Evolutionary conservation across 23 red algal genomes (phyloP).

Genomic region (Agarophyton chilense): DNA sequence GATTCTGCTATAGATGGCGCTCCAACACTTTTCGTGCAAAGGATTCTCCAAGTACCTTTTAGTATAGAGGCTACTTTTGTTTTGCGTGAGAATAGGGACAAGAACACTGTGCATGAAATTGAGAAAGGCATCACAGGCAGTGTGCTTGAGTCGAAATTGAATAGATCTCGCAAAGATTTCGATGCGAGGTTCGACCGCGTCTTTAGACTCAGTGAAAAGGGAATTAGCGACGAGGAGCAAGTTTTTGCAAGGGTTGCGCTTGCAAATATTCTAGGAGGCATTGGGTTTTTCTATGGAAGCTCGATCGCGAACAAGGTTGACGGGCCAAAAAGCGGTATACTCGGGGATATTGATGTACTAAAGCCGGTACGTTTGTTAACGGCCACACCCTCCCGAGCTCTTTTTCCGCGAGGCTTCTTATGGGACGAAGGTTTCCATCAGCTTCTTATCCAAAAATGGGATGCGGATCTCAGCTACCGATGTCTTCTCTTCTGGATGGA

Average conservation of each 20-base stretch:
- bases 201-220: conserved; percentile 56
- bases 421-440: conserved; percentile 99
- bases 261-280: conserved; percentile 83
- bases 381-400: conserved; percentile 78
- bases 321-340: not conserved
- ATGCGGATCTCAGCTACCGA: conserved; percentile 60
- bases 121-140: conserved; percentile 20
- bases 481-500: conserved; percentile 87
- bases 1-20: conserved; percentile 4
- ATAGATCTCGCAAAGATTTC: conserved; percentile 17
- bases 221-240: not conserved
- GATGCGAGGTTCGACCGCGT: conserved; percentile 58
- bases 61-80: conserved; percentile 74
- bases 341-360: conserved; percentile 16
- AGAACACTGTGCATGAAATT: conserved; percentile 14
- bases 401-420: conserved; percentile 95
- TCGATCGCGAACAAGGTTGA: conserved; percentile 26
- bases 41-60: conserved; percentile 71
- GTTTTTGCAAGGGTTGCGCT: conserved; percentile 69
- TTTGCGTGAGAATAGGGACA: conserved; percentile 4
- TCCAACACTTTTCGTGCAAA: conserved; percentile 55
- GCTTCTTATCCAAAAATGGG: conserved; percentile 87
- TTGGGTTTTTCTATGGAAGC: conserved; percentile 93
- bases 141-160: conserved; percentile 17
- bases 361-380: conserved; percentile 63